Percentiles rank a stretch among this genome's conserved stretches.
Conservation (phyloP, 2,329 filamentous ascomycete species). For the Aaosphaeria arxii region DNA sequence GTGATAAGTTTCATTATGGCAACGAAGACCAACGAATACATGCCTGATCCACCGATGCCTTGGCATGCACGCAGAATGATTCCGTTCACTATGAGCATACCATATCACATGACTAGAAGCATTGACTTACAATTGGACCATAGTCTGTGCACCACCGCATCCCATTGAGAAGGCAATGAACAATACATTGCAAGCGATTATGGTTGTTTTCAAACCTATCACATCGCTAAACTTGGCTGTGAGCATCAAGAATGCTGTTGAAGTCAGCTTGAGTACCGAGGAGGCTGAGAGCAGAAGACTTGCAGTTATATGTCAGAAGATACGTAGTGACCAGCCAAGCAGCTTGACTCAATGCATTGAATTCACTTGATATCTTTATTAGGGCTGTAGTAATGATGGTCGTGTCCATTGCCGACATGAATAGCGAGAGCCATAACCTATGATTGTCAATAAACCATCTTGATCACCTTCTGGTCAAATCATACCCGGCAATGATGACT, state of each 20-base stretch:
- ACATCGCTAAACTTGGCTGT: conserved; percentile 31
- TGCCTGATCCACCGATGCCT: conserved; percentile 48
- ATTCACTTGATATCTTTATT: conserved; percentile 26
- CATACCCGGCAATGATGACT: conserved; percentile 23
- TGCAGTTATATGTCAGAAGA: conserved; percentile 29
- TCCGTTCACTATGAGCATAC: conserved; percentile 4
- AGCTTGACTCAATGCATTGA: conserved; percentile 22
- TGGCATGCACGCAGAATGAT: conserved; percentile 41
- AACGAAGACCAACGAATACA: conserved; percentile 44
- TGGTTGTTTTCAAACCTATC: conserved; percentile 20
- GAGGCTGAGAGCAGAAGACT: neutral
- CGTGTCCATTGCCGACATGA: conserved; percentile 29
- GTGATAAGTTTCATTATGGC: conserved; percentile 25
- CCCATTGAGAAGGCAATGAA: conserved; percentile 33
- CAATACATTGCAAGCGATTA: conserved; percentile 18
- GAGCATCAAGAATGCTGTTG: conserved; percentile 31
- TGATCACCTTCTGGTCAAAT: neutral
- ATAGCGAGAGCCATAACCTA: conserved; percentile 31
- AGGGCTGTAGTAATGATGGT: conserved; percentile 32
- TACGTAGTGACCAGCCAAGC: conserved; percentile 33
- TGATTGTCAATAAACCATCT: conserved; percentile 1
- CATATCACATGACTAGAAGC: too few relatives aligned
- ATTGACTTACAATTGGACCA: conserved; percentile 24
- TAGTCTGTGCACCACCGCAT: conserved; percentile 25
- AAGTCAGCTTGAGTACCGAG: too few relatives aligned